These are phyloP conservation scores for Candida ponderosae DNA, from an alignment of 805 yeast genomes.

Conservation along the genomic window DNA sequence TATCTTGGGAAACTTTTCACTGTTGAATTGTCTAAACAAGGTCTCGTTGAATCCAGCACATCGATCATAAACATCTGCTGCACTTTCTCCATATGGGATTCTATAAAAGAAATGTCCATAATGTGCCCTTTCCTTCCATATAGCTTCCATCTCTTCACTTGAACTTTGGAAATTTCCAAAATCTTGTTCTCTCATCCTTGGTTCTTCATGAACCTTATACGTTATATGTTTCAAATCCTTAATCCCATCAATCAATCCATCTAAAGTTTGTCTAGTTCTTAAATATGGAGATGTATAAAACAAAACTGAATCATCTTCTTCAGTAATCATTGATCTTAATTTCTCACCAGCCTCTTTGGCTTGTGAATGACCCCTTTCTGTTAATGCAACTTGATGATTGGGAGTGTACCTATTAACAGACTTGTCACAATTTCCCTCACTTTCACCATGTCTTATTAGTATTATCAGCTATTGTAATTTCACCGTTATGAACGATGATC, in stretches of 20 bases:
- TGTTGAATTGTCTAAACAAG: slow-evolving; percentile 69
- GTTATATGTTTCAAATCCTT: slow-evolving; percentile 29
- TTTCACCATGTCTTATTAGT: slow-evolving; percentile 86
- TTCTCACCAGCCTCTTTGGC: slow-evolving; percentile 53
- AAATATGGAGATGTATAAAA: slow-evolving; percentile 84
- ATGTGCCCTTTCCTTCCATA: slow-evolving; percentile 78
- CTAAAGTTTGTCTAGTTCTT: slow-evolving; percentile 79
- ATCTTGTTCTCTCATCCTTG: slow-evolving; percentile 89
- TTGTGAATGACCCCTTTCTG: slow-evolving; percentile 61
- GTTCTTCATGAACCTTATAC: slow-evolving; percentile 72
- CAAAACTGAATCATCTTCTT: slow-evolving; percentile 49
- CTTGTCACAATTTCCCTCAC: slow-evolving; percentile 85
- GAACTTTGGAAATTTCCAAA: slow-evolving; percentile 88
- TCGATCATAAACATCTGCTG: slow-evolving; percentile 92
- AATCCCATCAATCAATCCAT: slow-evolving; percentile 56
- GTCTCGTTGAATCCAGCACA: slow-evolving; percentile 88
- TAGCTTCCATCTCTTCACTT: slow-evolving; percentile 66
- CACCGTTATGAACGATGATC: no score
- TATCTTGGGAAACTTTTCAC: slow-evolving; percentile 67
- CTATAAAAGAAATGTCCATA: slow-evolving; percentile 88
- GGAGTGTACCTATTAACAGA: slow-evolving; percentile 70
- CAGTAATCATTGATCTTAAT: slow-evolving; percentile 31
- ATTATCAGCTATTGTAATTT: slow-evolving; percentile 42
- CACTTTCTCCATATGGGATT: slow-evolving; percentile 91
- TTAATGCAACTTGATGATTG: slow-evolving; percentile 72